Evolutionary conservation across 2,329 filamentous ascomycete species (phyloP).

Genomic region (Ophiostoma fasciatum): DNA sequence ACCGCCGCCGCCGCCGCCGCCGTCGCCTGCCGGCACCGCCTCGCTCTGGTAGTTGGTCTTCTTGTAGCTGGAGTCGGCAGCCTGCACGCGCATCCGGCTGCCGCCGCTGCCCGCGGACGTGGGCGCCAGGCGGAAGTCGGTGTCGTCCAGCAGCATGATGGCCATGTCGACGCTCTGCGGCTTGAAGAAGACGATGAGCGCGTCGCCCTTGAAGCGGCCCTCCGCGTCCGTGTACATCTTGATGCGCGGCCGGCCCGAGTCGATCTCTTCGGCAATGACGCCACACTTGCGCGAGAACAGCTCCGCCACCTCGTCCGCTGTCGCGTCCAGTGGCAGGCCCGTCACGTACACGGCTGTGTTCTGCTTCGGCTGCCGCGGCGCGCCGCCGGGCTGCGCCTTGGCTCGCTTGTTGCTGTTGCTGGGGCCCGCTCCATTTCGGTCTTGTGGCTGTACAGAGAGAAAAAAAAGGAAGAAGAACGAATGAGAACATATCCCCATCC

Average conservation of each 20-base stretch:
- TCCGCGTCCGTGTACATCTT: slow-evolving; percentile 78
- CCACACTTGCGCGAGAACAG: slow-evolving; percentile 75
- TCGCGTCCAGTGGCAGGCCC: slow-evolving; percentile 66
- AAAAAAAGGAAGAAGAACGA: slow-evolving; percentile 1
- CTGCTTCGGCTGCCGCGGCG: slow-evolving; percentile 38
- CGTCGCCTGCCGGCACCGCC: slow-evolving; percentile 13
- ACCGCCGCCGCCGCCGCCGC: slow-evolving; percentile 6
- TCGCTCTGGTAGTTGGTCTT: slow-evolving; percentile 53
- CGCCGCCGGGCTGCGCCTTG: slow-evolving; percentile 13
- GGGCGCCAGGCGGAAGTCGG: slow-evolving; percentile 55
- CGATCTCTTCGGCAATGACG: slow-evolving; percentile 87
- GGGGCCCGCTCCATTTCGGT: neutral
- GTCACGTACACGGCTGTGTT: slow-evolving; percentile 93
- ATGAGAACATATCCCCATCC: slow-evolving; percentile 8
- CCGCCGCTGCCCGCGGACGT: slow-evolving; percentile 20
- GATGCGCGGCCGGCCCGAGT: slow-evolving; percentile 73
- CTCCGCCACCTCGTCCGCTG: slow-evolving; percentile 64
- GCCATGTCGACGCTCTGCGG: slow-evolving; percentile 83
- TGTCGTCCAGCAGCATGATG: slow-evolving; percentile 67
- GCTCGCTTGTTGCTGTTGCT: slow-evolving; percentile 8
- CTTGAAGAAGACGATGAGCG: slow-evolving; percentile 86
- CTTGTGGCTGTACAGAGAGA: slow-evolving; percentile 1
- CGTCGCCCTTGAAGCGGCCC: slow-evolving; percentile 85
- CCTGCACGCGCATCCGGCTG: slow-evolving; percentile 65
- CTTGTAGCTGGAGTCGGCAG: slow-evolving; percentile 85